phyloP scores from a whole-genome alignment of 2,329 filamentous ascomycete genomes.

The Colletotrichum falcatum region DNA sequence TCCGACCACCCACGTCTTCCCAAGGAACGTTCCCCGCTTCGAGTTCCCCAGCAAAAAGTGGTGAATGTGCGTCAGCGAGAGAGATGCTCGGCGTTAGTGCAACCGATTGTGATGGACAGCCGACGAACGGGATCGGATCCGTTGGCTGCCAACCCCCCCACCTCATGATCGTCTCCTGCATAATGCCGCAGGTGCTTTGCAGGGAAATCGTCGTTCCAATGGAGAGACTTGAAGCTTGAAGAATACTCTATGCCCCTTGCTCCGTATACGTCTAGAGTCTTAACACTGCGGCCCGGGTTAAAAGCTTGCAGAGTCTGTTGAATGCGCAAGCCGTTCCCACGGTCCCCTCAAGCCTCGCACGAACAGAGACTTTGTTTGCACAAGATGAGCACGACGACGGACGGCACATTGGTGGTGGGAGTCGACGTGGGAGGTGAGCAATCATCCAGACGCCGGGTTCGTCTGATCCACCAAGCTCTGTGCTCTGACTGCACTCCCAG shows the following conservation, averaged over 20 bases:
- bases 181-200: not conserved
- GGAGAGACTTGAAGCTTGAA: too few relatives aligned
- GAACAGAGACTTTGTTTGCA: not conserved
- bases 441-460: not conserved
- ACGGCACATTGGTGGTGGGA: slow-evolving; percentile 40
- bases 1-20: slow-evolving; percentile 15
- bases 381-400: slow-evolving; percentile 25
- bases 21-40: slow-evolving; percentile 9
- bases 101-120: too few relatives aligned
- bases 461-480: not conserved
- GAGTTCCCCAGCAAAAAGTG: slow-evolving; percentile 13
- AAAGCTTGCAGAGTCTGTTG: not conserved
- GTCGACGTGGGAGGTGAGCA: slow-evolving; percentile 41
- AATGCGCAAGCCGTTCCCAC: not conserved
- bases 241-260: not conserved
- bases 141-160: slow-evolving; percentile 24
- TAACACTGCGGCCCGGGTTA: not conserved
- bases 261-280: not conserved
- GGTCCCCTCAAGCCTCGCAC: slow-evolving; percentile 4
- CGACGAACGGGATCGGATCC: slow-evolving; percentile 30
- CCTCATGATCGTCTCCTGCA: slow-evolving; percentile 6
- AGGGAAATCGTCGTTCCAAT: slow-evolving; percentile 7
- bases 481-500: slow-evolving; percentile 39
- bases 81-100: too few relatives aligned
- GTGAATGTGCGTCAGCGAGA: slow-evolving; percentile 27